Evolutionary conservation across 176 grass and related monocot genomes (phyloP).

Genomic region (Aegilops longissima): DNA sequence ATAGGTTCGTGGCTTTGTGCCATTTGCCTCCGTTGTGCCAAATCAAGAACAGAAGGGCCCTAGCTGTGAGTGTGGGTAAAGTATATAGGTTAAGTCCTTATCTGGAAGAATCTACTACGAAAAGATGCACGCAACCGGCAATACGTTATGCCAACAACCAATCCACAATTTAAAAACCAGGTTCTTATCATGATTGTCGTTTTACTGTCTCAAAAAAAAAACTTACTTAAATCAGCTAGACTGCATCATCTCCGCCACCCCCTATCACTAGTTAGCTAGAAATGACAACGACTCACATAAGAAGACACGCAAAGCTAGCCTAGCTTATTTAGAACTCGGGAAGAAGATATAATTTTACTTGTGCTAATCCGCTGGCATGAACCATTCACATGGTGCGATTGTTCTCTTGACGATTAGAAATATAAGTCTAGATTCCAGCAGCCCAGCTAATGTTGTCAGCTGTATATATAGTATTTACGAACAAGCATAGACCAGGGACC

Average conservation of each 20-base stretch:
- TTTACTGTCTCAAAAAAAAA: constrained; percentile 45
- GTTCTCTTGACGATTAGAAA: background rate
- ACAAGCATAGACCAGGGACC: constrained; percentile 31
- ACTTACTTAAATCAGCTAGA: background rate
- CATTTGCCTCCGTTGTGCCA: background rate
- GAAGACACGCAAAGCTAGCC: background rate
- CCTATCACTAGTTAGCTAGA: background rate
- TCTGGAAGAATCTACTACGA: constrained; percentile 5
- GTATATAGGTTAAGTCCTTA: background rate
- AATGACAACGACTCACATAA: constrained; percentile 19
- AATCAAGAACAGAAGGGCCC: background rate
- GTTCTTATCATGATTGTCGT: constrained; percentile 46
- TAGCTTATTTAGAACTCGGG: background rate
- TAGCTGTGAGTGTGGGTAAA: background rate
- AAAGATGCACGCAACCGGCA: constrained; percentile 13
- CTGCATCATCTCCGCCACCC: constrained; percentile 31
- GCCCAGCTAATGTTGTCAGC: background rate
- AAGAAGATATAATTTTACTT: background rate
- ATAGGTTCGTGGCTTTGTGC: background rate
- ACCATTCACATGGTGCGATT: background rate
- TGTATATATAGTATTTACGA: background rate
- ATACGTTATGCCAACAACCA: background rate
- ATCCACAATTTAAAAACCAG: background rate
- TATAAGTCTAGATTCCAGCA: background rate
- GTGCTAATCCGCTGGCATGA: background rate